Evolutionary conservation across 2,329 filamentous ascomycete species (phyloP).

Genomic region (Aspergillus versicolor): DNA sequence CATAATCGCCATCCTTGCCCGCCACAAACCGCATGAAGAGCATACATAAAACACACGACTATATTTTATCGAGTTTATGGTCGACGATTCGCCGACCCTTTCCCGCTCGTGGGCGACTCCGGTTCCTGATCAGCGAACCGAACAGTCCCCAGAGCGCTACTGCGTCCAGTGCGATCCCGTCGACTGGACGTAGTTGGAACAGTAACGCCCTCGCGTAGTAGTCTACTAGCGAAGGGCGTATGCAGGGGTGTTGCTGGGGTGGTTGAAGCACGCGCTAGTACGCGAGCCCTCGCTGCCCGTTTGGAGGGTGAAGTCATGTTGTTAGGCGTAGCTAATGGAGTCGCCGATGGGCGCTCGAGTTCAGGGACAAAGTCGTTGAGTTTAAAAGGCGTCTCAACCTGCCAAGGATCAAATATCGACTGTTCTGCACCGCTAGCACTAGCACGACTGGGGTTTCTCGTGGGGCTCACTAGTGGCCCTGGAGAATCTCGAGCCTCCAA

Average conservation of each 20-base stretch:
- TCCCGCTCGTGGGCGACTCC: constrained; percentile 40
- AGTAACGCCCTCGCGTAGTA: constrained; percentile 27
- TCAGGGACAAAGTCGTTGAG: constrained; percentile 34
- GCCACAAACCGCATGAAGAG: neutral
- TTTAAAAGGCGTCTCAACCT: constrained; percentile 38
- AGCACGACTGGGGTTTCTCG: constrained; percentile 22
- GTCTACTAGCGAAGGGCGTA: constrained; percentile 44
- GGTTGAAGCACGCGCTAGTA: constrained; percentile 43
- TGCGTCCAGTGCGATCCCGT: constrained; percentile 26
- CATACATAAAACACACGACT: constrained; percentile 1
- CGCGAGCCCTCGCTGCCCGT: constrained; percentile 43
- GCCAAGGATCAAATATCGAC: constrained; percentile 37
- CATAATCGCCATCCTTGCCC: constrained; percentile 4
- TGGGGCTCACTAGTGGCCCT: constrained; percentile 29
- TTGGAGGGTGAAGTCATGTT: constrained; percentile 48
- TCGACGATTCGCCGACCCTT: constrained; percentile 36
- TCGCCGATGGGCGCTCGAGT: constrained; percentile 33
- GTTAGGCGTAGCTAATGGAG: constrained; percentile 41
- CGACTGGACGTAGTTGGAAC: constrained; percentile 25
- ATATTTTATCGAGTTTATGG: constrained; percentile 15
- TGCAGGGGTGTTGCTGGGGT: constrained; percentile 45
- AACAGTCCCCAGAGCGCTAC: constrained; percentile 35
- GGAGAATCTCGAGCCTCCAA: constrained; percentile 31
- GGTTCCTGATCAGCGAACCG: constrained; percentile 44
- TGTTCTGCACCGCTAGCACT: constrained; percentile 20